phyloP scores from a whole-genome alignment of 2,329 filamentous ascomycete species.

The Colletotrichum sp. region DNA sequence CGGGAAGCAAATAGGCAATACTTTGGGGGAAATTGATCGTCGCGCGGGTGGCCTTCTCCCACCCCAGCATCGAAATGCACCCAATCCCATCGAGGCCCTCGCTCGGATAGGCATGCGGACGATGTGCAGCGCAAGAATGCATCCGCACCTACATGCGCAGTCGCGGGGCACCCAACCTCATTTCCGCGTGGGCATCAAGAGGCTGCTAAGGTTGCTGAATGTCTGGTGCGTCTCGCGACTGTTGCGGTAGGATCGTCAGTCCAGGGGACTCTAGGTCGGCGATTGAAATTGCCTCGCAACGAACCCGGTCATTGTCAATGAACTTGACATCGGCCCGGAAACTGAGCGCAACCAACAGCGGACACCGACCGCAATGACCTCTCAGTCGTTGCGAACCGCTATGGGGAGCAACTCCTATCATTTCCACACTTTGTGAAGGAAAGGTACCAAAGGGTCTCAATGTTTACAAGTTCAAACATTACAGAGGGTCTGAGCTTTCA shows the following conservation, averaged over 20 bases:
- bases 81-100: not conserved
- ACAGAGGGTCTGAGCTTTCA: not conserved
- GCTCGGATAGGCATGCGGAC: not conserved
- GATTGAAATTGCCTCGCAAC: not conserved
- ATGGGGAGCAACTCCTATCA: not conserved
- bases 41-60: not conserved
- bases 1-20: not conserved
- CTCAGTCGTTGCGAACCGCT: not conserved
- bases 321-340: not conserved
- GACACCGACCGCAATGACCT: not conserved
- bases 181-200: not conserved
- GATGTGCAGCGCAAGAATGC: not conserved
- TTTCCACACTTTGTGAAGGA: not conserved
- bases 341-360: not conserved
- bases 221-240: not conserved
- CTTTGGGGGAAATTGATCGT: not conserved
- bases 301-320: not conserved
- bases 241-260: not conserved
- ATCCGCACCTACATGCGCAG: not conserved
- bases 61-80: not conserved
- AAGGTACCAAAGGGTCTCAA: not conserved
- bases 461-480: not conserved
- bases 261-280: not conserved
- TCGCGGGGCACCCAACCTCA: not conserved
- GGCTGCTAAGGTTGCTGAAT: not conserved